Percentiles rank a stretch among this genome's conserved stretches.
These are phyloP conservation scores for Litchi chinensis DNA, from an alignment of 345 rosid genomes.

Conservation along the genomic window DNA sequence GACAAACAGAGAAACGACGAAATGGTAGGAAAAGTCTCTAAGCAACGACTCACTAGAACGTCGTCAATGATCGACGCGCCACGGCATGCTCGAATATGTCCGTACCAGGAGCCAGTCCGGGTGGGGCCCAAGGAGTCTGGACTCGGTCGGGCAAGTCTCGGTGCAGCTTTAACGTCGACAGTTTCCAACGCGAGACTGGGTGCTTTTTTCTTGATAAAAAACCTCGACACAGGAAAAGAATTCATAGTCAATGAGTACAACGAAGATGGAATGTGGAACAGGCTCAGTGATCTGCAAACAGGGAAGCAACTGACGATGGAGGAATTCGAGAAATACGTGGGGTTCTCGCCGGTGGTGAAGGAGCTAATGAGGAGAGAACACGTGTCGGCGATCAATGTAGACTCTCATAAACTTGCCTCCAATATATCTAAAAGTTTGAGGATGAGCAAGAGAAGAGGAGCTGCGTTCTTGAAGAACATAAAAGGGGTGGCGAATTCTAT, in stretches of 20 bases:
- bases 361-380: conserved; percentile 82
- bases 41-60: conserved; percentile 36
- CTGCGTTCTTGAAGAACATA: conserved; percentile 77
- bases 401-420: conserved; percentile 39
- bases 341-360: conserved; percentile 80
- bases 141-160: conserved; percentile 13
- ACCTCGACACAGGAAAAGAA: conserved; percentile 84
- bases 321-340: conserved; percentile 83
- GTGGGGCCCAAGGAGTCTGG: conserved; percentile 29
- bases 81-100: conserved; percentile 39
- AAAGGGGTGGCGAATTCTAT: conserved; percentile 80
- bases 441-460: conserved; percentile 79
- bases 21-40: conserved; percentile 56
- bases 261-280: conserved; percentile 84
- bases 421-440: conserved; percentile 75
- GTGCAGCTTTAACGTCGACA: conserved; percentile 28
- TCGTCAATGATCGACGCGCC: conserved; percentile 42
- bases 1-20: conserved; percentile 67
- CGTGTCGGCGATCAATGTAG: conserved; percentile 25
- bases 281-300: conserved; percentile 88
- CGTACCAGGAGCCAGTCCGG: conserved; percentile 42
- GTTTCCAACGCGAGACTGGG: conserved; percentile 45
- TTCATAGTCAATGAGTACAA: conserved; percentile 77
- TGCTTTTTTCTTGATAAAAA: conserved; percentile 83
- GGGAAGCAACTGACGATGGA: conserved; percentile 91